Base-by-base conservation (phyloP, 2,329 filamentous ascomycete species). In the Botrytis porri region DNA sequence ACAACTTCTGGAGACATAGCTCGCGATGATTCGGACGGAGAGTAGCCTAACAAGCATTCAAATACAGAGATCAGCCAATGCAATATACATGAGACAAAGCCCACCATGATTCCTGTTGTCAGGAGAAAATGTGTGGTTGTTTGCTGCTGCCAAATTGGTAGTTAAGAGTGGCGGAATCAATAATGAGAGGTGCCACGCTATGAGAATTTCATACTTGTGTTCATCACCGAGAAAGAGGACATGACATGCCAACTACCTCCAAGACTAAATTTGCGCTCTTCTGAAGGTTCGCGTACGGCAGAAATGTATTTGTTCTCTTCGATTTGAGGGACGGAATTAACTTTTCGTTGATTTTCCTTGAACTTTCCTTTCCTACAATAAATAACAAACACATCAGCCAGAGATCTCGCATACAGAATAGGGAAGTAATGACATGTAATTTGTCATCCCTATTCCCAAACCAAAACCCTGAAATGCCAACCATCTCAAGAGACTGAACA, bases 1-100 rank as follows among this genome's bases (percentile, higher is more conserved):
- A 90, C 87, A 74, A 92, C 92, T 85, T 97, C 94, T 77, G 90
- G 85, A 80, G 88, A 89, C 88, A 91, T 90, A 65, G 80, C 79
- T 78, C 77, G 83, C 83, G 81, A 78, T 76, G 77, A 80, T 76
- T 69, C 65, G 65, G 78, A 76, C 69, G 79, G 78, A 61, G 77
- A 79, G 73, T 78, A 80, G 70, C 78, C 79, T 80, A 77, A 37
- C 37, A 71, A 71, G 66, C 71, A 73, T 62, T 64, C 57, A 66
- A 71, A 66, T 66, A 71, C 70, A 71, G 70, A 71, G 70, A 71
- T 71, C 70, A 71, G 70, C 70, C 60, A 71, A 59, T 66, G 70
- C 59, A 54, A 64, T 71, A 71, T 54, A 71, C 43, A 71, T n/a
- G 60, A 71, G 70, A 71, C 61, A 65, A 71, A 66, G 61, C 61